A percentile compares a stretch with the other conserved stretches of the same genome.
Conservation (phyloP, 495 filamentous ascomycete genomes). For the Daldinia loculata region DNA sequence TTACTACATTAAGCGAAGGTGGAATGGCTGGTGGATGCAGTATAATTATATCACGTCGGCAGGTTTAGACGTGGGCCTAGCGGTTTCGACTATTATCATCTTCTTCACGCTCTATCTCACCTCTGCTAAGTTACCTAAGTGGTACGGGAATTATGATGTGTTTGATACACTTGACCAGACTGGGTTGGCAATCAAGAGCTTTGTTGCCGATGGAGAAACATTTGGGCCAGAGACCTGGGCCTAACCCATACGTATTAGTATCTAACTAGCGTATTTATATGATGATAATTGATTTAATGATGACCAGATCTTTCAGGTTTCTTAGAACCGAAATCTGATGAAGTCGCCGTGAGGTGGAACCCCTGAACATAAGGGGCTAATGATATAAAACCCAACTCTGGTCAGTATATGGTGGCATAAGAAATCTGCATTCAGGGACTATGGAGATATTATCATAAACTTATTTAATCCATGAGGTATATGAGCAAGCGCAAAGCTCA, state of each 20-base stretch:
- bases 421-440: too few species aligned
- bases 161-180: constrained; percentile 52
- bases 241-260: constrained; percentile 20
- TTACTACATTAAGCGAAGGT: constrained; percentile 67
- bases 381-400: too few species aligned
- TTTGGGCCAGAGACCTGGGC: constrained; percentile 58
- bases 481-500: background rate
- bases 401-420: too few species aligned
- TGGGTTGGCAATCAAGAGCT: constrained; percentile 47
- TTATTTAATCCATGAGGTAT: background rate
- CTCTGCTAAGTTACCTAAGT: constrained; percentile 60
- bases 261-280: background rate
- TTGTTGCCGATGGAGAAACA: constrained; percentile 49
- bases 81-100: constrained; percentile 71
- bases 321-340: background rate
- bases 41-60: constrained; percentile 83
- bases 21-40: constrained; percentile 76
- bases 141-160: constrained; percentile 71
- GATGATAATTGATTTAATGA: background rate
- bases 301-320: background rate
- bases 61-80: constrained; percentile 73
- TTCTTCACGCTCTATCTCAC: constrained; percentile 72
- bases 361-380: background rate
- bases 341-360: background rate
- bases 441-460: background rate